phyloP scores from a whole-genome alignment of 371 early-diverging fungal species.

The Mucor ambiguus region DNA sequence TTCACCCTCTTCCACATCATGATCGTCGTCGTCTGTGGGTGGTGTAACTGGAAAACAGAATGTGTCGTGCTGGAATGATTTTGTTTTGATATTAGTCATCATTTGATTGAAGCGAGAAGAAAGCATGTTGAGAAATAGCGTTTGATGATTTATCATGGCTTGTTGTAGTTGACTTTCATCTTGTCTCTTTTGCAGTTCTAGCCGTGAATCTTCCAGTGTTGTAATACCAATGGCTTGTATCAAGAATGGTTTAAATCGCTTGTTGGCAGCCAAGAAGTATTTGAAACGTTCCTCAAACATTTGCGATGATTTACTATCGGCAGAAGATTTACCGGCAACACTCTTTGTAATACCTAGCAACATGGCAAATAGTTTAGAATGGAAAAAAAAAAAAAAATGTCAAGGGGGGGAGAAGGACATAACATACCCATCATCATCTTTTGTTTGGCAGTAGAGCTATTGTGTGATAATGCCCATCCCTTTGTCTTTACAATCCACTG shows the following conservation, averaged over 20 bases:
- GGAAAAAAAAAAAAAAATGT: neutral
- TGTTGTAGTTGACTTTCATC: conserved; percentile 1
- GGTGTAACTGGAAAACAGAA: conserved; percentile 3
- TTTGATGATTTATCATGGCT: conserved; percentile 8
- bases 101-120: conserved; percentile 7
- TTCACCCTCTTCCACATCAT: neutral
- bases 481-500: conserved; percentile 40
- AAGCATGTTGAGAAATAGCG: neutral
- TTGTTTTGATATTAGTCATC: conserved; percentile 1
- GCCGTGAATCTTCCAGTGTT: conserved; percentile 11
- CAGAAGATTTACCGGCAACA: conserved; percentile 34
- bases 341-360: conserved; percentile 39
- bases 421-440: conserved; percentile 41
- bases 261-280: conserved; percentile 46
- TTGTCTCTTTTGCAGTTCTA: neutral
- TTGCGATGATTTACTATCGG: conserved; percentile 27
- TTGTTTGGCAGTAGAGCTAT: conserved; percentile 32
- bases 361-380: neutral
- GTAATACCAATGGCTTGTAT: conserved; percentile 35
- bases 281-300: conserved; percentile 47
- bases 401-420: neutral
- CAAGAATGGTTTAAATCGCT: conserved; percentile 35
- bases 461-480: conserved; percentile 50
- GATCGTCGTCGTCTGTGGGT: conserved; percentile 1
- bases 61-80: neutral